Base-by-base conservation (phyloP, 768 basidiomycete genomes). In the Panus rudis region DNA sequence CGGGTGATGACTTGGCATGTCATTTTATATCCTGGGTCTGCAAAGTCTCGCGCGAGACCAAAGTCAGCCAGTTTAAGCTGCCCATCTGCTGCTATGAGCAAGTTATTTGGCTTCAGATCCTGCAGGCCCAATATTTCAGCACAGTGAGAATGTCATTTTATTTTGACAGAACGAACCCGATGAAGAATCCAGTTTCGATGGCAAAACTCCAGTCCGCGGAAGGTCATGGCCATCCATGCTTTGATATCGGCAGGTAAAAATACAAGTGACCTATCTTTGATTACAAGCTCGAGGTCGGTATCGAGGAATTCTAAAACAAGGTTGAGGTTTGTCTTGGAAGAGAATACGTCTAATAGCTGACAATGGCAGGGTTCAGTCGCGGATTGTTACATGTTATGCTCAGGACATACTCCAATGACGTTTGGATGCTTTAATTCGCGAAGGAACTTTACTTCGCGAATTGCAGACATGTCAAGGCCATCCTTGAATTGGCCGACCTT, bases 91-190 rank as follows among this genome's bases (percentile, higher is more conserved):
- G 92, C 79, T 47, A 99, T 86, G 56, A 99, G 81, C 67, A 99
- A 74, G 65, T 99, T 99, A 68, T 99, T 99, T 6, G 96, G 96
- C 63, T 99, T 99, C 50, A 99, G 64, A 71, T 99, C 96, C 94
- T 98, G 54, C 33, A 27, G 28, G 27, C 7, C n/a, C 4, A 17
- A 27, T 30, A 20, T 16, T 6, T 24, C 38, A 16, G 38, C 17
- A 22, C 23, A 20, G 21, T 22, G 39, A 16, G 16, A 33, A 23
- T 23, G n/a, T n/a, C n/a, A n/a, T n/a, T n/a, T n/a, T n/a, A n/a
- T n/a, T n/a, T n/a, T n/a, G 37, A 6, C n/a, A 30, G 14, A 1
- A 60, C 76, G 50, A 60, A 96, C 94, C 42, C 96, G 78, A 65
- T 99, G 96, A 19, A 99, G 70, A 43, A 98, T 77, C 55, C 83